phyloP scores from a whole-genome alignment of 1,139 yeast genomes.

The Lodderomyces elongisporus region DNA sequence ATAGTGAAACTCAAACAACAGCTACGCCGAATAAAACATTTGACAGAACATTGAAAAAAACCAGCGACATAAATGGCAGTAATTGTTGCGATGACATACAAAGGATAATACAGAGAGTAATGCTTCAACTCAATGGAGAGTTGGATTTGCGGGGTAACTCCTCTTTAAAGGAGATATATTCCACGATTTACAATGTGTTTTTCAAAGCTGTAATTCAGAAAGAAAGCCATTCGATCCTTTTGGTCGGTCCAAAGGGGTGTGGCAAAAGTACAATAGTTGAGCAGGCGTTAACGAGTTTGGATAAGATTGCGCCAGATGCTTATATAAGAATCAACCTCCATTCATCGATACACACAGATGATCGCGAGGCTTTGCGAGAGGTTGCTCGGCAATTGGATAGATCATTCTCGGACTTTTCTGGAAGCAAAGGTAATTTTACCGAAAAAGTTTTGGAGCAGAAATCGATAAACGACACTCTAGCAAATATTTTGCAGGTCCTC shows the following conservation, averaged over 20 bases:
- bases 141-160: constrained; percentile 17
- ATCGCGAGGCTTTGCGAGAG: constrained; percentile 73
- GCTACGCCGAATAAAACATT: no score
- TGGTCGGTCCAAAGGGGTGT: constrained; percentile 75
- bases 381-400: constrained; percentile 82
- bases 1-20: no score
- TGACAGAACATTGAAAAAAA: no score
- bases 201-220: constrained; percentile 61
- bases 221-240: constrained; percentile 76
- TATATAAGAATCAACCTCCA: constrained; percentile 62
- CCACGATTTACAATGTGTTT: constrained; percentile 52
- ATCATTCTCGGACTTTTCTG: no score
- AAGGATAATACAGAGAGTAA: constrained; percentile 15
- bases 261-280: constrained; percentile 72
- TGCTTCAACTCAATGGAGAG: constrained; percentile 21
- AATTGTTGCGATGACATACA: constrained; percentile 13
- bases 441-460: constrained; percentile 35
- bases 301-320: constrained; percentile 31
- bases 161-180: constrained; percentile 28
- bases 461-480: constrained; percentile 38
- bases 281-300: constrained; percentile 48
- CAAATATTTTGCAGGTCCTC: constrained; percentile 32
- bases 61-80: no score
- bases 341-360: constrained; percentile 73
- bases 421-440: no score